Evolutionary conservation across 2,329 filamentous ascomycete genomes (phyloP), one percentile per base, ranked within the genome.

Genomic region (Ophiocordyceps polyrhachis-furcata): DNA sequence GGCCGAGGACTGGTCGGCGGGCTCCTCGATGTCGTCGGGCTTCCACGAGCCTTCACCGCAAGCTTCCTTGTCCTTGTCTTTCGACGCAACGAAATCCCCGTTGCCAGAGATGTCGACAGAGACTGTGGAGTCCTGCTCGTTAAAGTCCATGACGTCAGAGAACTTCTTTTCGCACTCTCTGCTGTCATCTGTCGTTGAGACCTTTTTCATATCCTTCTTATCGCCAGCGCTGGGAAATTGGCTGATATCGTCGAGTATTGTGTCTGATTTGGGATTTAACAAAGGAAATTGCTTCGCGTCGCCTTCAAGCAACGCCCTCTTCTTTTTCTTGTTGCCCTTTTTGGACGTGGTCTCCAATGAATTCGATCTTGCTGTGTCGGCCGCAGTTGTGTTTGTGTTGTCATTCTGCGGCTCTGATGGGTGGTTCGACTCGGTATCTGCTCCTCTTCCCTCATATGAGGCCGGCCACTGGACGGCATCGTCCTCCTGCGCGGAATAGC

Each of bases 1-100:
- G 9, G 56, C 60, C 66, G 64, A 66, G 17, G 54, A 50, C 43
- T 64, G 60, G 43, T 69, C 63, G 19, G 56, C 59, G 14, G 65
- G 62, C 47, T 69, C 67, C 49, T 69, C 65, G 41, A 63, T 61
- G 23, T 58, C 56, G 48, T 67, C 62, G 32, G 61, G 62, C 49
- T 64, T 65, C 48, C 62, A 55, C 44, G 54, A 57, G 45, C 53
- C 51, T 44, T 57, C 54, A 38, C 57, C 52, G 41, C 46, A 44
- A 15, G 43, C 56, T 38, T 62, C 61, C 47, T 64, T 65, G 45
- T 62, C 63, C n/a, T n/a, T n/a, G 46, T 63, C 55, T 49, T 74
- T 74, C 53, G 70, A 68, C 47, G 63, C 68, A 56, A 74, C 74
- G 50, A 74, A 73, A 46, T 71, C 71, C 45, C 73, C 69, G 40